Evolutionary conservation across 202 grass and related monocot species (phyloP).

Genomic region (Setaria viridis): DNA sequence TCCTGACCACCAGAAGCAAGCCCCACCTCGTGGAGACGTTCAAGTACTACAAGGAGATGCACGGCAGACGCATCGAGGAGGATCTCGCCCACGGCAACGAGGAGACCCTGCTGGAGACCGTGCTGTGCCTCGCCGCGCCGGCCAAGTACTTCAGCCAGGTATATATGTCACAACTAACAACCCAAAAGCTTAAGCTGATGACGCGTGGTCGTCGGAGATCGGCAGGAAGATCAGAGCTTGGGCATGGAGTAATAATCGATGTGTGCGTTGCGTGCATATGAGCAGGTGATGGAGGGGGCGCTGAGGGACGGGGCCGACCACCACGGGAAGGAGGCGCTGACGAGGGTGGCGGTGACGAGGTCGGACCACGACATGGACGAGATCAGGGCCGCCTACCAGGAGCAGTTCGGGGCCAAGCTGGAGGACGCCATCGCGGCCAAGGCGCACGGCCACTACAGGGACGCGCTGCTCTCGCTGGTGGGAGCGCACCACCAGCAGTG

Average conservation of each 20-base stretch:
- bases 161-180: no score
- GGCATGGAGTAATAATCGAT: no score
- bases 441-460: conserved; percentile 75
- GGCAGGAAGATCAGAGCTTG: background rate
- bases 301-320: conserved; percentile 64
- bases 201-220: background rate
- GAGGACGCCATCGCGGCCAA: conserved; percentile 63
- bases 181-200: background rate
- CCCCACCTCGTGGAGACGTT: conserved; percentile 66
- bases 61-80: conserved; percentile 60
- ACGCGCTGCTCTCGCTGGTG: conserved; percentile 79
- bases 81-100: conserved; percentile 38
- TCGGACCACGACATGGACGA: conserved; percentile 80
- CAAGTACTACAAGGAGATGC: conserved; percentile 75
- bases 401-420: conserved; percentile 64
- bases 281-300: conserved; percentile 62
- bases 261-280: no score
- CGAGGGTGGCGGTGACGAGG: conserved; percentile 75
- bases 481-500: conserved; percentile 49
- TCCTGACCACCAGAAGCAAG: conserved; percentile 91
- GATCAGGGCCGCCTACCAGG: conserved; percentile 59
- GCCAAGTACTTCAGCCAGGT: conserved; percentile 82
- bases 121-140: conserved; percentile 78
- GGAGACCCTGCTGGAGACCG: conserved; percentile 59
- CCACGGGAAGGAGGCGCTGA: conserved; percentile 64